Evolutionary conservation across 306 rosid species (phyloP).

Genomic region (Senna tora): DNA sequence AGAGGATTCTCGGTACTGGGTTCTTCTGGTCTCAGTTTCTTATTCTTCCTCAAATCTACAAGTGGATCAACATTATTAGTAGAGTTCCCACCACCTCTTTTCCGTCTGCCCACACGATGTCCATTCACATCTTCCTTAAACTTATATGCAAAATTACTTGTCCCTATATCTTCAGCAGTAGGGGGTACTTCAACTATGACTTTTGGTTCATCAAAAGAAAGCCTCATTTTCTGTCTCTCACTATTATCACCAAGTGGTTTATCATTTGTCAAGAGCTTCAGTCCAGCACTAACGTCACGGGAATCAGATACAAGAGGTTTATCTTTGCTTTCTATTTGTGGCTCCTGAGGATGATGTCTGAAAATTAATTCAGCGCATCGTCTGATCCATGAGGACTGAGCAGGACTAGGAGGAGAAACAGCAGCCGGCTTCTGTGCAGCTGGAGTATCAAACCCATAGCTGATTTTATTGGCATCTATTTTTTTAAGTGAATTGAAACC

Average conservation of each 20-base stretch:
- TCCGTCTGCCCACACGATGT: slow-evolving; percentile 54
- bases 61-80: slow-evolving; percentile 39
- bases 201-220: slow-evolving; percentile 75
- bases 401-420: slow-evolving; percentile 55
- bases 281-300: slow-evolving; percentile 40
- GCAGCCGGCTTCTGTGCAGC: slow-evolving; percentile 45
- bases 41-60: slow-evolving; percentile 47
- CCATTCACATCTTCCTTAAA: slow-evolving; percentile 48
- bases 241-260: slow-evolving; percentile 38
- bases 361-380: slow-evolving; percentile 72
- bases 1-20: slow-evolving; percentile 35
- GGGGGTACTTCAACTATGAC: slow-evolving; percentile 84
- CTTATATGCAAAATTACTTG: slow-evolving; percentile 44
- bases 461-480: slow-evolving; percentile 34
- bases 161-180: slow-evolving; percentile 42
- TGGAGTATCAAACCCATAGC: slow-evolving; percentile 58
- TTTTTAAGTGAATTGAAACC: slow-evolving; percentile 40
- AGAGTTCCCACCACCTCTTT: slow-evolving; percentile 60
- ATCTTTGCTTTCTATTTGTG: slow-evolving; percentile 38
- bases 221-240: slow-evolving; percentile 46
- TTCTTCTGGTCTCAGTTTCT: slow-evolving; percentile 67
- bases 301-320: slow-evolving; percentile 34
- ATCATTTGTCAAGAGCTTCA: slow-evolving; percentile 42
- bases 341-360: slow-evolving; percentile 64
- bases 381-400: slow-evolving; percentile 75